These are phyloP conservation scores for Calonectria hongkongensis DNA, from an alignment of 2,329 filamentous ascomycete genomes.

Conservation along the genomic window DNA sequence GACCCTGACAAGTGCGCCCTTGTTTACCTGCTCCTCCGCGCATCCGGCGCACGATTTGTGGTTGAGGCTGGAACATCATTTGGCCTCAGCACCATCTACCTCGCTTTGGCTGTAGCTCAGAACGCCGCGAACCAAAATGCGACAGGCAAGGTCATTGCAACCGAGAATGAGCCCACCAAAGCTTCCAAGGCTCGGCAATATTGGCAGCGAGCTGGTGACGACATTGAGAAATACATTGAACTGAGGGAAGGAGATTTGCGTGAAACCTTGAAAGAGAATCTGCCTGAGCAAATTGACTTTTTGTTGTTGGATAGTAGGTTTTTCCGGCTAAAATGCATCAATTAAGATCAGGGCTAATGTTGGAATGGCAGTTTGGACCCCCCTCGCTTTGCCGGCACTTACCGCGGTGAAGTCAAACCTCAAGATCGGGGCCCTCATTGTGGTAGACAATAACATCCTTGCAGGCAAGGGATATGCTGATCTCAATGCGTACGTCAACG, in stretches of 20 bases:
- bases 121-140: conserved; percentile 59
- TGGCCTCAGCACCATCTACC: conserved; percentile 77
- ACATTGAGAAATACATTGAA: conserved; percentile 71
- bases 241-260: conserved; percentile 74
- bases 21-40: conserved; percentile 71
- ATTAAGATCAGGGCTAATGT: background rate
- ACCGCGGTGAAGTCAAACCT: conserved; percentile 67
- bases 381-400: conserved; percentile 71
- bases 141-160: conserved; percentile 70
- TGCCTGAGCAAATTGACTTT: conserved; percentile 72
- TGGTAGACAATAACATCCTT: conserved; percentile 69
- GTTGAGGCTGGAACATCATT: conserved; percentile 78
- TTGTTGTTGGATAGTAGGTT: conserved; percentile 77
- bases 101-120: conserved; percentile 73
- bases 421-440: conserved; percentile 67
- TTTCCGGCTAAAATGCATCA: background rate
- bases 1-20: conserved; percentile 75
- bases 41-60: conserved; percentile 68
- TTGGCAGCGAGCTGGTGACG: conserved; percentile 71
- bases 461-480: conserved; percentile 66
- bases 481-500: conserved; percentile 66
- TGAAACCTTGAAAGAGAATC: conserved; percentile 68
- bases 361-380: conserved; percentile 70
- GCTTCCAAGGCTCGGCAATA: conserved; percentile 70
- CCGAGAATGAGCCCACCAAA: conserved; percentile 75